Percentiles rank a stretch among this genome's conserved stretches.
Evolutionary conservation across 169 alveolate species (phyloP).

Genomic region (Plasmodium cynomolgi): DNA sequence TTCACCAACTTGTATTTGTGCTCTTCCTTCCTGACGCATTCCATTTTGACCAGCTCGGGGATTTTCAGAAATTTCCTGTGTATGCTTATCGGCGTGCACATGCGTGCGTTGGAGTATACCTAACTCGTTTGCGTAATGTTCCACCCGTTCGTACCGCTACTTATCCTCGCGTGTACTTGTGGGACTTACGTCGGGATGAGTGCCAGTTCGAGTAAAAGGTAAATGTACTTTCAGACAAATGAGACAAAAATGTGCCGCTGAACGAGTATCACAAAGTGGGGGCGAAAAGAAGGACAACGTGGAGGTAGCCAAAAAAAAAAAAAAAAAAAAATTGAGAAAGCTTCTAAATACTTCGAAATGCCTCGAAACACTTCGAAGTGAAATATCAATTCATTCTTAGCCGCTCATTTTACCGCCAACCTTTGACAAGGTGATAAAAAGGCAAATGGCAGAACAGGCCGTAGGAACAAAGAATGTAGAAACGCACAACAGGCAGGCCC

Average conservation of each 20-base stretch:
- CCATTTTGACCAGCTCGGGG: not conserved
- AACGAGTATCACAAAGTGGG: not conserved
- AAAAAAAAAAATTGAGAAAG: not conserved
- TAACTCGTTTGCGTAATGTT: not conserved
- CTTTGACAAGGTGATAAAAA: not conserved
- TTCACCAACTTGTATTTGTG: constrained; percentile 43
- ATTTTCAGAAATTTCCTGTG: not conserved
- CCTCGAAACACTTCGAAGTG: not conserved
- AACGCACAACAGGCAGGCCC: not conserved
- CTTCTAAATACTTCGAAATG: not conserved
- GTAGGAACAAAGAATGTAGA: not conserved
- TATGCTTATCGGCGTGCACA: not conserved
- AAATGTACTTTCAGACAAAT: not conserved
- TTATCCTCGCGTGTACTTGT: not conserved
- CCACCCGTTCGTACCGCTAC: not conserved
- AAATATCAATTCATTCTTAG: not conserved
- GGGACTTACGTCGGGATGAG: not conserved
- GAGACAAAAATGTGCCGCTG: not conserved
- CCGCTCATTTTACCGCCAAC: not conserved
- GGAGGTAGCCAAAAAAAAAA: not conserved
- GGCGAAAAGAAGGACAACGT: not conserved
- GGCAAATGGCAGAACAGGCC: not conserved
- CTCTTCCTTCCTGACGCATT: not conserved
- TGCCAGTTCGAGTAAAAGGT: not conserved
- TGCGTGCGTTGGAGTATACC: not conserved